Percentiles rank a stretch among this genome's conserved stretches.
These are phyloP conservation scores for Akanthomyces lecanii DNA, from an alignment of 2,329 filamentous ascomycete genomes.

Conservation along the genomic window DNA sequence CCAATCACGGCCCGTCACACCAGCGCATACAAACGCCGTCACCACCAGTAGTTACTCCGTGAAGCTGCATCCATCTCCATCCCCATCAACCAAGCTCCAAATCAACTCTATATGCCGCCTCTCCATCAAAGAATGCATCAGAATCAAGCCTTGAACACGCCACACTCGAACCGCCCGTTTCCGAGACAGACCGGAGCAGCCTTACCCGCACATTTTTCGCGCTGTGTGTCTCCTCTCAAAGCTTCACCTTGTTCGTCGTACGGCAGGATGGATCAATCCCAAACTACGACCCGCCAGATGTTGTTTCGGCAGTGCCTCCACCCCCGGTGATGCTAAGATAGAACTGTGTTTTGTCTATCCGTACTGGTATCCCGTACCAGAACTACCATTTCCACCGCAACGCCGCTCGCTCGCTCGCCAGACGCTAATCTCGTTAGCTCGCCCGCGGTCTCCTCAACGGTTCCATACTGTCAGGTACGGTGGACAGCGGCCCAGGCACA, in stretches of 20 bases:
- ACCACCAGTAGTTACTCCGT: too few species aligned
- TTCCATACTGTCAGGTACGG: slow-evolving; percentile 2
- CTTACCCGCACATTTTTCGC: not conserved
- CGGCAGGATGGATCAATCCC: slow-evolving; percentile 2
- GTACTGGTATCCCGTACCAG: too few species aligned
- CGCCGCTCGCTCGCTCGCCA: not conserved
- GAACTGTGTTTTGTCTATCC: not conserved
- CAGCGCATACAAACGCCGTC: not conserved
- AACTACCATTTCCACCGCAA: not conserved
- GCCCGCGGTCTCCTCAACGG: not conserved
- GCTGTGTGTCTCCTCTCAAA: not conserved
- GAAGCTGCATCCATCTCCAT: not conserved
- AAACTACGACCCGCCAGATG: slow-evolving; percentile 10
- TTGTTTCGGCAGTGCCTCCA: slow-evolving; percentile 4
- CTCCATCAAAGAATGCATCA: not conserved
- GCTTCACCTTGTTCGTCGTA: not conserved
- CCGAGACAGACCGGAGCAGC: not conserved
- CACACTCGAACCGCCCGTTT: not conserved
- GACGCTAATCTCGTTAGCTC: not conserved
- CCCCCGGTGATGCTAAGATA: not conserved
- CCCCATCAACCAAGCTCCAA: not conserved
- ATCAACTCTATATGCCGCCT: not conserved
- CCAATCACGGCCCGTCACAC: not conserved
- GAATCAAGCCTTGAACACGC: not conserved
- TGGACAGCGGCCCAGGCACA: not conserved